Evolutionary conservation across 495 filamentous ascomycete species (phyloP).

Genomic region (Penicillium ucsense): DNA sequence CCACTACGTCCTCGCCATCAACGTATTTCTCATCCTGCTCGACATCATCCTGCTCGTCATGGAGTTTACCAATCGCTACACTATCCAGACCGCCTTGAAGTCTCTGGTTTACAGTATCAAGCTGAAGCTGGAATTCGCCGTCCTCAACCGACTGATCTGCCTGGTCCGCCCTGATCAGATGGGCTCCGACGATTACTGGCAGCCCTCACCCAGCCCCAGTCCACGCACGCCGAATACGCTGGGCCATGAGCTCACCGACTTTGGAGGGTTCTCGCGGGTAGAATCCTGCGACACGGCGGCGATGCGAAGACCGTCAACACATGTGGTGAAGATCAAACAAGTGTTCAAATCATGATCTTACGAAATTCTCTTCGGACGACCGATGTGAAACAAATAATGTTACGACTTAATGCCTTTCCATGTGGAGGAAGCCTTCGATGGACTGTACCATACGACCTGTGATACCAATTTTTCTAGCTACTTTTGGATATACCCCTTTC

Average conservation of each 20-base stretch:
- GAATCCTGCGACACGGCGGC: neutral
- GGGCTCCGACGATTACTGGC: neutral
- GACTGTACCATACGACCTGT: neutral
- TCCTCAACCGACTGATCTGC: constrained; percentile 8
- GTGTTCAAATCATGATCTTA: neutral
- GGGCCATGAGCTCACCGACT: neutral
- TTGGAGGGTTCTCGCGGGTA: neutral
- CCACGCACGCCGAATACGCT: neutral
- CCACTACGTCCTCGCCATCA: constrained; percentile 32
- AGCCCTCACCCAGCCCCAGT: neutral
- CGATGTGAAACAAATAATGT: neutral
- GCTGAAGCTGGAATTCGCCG: constrained; percentile 10
- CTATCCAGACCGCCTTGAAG: constrained; percentile 7
- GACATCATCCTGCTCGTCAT: constrained; percentile 14
- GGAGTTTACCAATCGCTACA: constrained; percentile 5
- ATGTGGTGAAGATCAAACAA: neutral
- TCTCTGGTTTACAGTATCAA: constrained; percentile 12
- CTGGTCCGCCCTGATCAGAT: constrained; percentile 6
- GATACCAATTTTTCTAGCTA: neutral
- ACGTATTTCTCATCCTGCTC: constrained; percentile 27
- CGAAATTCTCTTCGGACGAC: neutral
- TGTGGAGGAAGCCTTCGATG: neutral
- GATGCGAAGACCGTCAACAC: neutral
- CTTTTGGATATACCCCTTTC: neutral
- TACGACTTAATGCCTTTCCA: neutral